These are phyloP conservation scores for Kodamaea neixiangensis DNA, from an alignment of 805 yeast genomes.

Conservation along the genomic window DNA sequence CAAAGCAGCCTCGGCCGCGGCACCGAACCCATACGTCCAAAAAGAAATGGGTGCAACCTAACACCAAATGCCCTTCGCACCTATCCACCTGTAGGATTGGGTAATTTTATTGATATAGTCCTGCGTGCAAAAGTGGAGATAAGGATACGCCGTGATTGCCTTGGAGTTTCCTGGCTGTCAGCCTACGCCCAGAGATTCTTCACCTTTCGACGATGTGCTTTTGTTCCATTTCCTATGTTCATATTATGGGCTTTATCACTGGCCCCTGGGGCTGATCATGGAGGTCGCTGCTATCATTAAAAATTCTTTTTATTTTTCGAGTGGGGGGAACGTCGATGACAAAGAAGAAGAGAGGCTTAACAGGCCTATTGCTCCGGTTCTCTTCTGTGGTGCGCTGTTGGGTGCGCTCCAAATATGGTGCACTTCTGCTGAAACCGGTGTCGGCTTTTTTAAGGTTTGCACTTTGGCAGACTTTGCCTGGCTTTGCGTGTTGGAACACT, in stretches of 20 bases:
- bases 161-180: neutral
- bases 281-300: too few relatives aligned
- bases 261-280: too few relatives aligned
- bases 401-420: too few relatives aligned
- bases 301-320: too few relatives aligned
- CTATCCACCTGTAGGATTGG: neutral
- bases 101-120: neutral
- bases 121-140: constrained; percentile 2
- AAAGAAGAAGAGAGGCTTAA: too few relatives aligned
- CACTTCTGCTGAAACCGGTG: too few relatives aligned
- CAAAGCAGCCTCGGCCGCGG: neutral
- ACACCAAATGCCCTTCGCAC: neutral
- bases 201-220: neutral
- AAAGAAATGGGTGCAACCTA: neutral
- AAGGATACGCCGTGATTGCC: neutral
- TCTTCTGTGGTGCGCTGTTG: too few relatives aligned
- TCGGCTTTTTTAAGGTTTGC: too few relatives aligned
- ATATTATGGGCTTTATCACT: neutral
- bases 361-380: too few relatives aligned
- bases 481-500: too few relatives aligned
- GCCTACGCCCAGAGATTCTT: neutral
- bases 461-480: too few relatives aligned
- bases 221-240: neutral
- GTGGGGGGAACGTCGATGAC: too few relatives aligned
- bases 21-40: neutral